Evolutionary conservation across 352 stramenopile genomes (phyloP), one percentile per base, ranked within the genome.

Genomic region (Phytophthora fragariaefolia): DNA sequence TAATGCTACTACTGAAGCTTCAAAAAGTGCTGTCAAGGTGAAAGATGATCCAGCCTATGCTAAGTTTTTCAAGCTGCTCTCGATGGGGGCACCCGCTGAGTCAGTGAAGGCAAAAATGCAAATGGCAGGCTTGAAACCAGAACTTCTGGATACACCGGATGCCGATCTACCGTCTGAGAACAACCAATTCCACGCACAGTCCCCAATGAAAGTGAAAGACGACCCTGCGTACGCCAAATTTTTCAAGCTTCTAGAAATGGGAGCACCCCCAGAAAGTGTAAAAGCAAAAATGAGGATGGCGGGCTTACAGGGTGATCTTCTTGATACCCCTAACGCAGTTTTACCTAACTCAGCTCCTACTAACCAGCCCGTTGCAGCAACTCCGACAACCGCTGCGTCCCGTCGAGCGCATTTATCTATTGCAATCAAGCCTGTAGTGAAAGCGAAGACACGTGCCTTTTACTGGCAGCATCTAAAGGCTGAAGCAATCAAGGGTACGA

Each of bases 21-120:
- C 46, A n/a, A 27, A 32, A 13, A 6, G 46, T 24, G 30, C 55
- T 4, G 62, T 88, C 0, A 74, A 85, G 4, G 80, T 90, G 34
- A 92, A 92, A 55, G 81, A 92, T 47, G 72, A 89, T 40, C 79
- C 79, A 0, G 75, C 74, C 12, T 92, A 92, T 46, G 71, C 82
- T 30, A 92, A 90, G 60, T 92, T 92, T 53, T 92, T 92, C 66
- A 92, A 91, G 49, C 60, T 92, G 4, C 63, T 87, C 7, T 57
- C 68, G 0, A 92, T 92, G 84, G 77, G 79, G 2, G 82, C 84
- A 4, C 84, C 84, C 17, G 42, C 71, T 0, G 79, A 82, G 4
- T 82, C 64, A 0, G 84, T 92, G 3, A 90, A 91, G 59, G 63
- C 52, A 1, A 89, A 87, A 55, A 90, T 92, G 79, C 69, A 80